phyloP scores from a whole-genome alignment of 176 grass and related monocot species.

The Pontederia crassipes region DNA sequence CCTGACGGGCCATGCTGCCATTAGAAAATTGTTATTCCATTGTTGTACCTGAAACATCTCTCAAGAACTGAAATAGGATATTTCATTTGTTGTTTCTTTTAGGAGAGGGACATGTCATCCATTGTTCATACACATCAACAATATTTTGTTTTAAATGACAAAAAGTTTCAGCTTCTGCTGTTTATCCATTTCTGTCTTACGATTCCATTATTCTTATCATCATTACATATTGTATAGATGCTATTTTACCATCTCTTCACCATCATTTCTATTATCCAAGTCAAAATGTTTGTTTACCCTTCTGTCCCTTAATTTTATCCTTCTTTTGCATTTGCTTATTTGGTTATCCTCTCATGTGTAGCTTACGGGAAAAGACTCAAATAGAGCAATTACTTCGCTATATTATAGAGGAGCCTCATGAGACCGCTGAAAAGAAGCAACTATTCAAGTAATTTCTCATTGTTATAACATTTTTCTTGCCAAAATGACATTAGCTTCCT shows the following conservation, averaged over 20 bases:
- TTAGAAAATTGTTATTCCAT: too few relatives aligned
- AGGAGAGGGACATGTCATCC: too few relatives aligned
- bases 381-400: constrained; percentile 89
- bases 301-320: neutral
- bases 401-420: constrained; percentile 83
- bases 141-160: too few relatives aligned
- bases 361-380: constrained; percentile 84
- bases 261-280: neutral
- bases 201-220: too few relatives aligned
- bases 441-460: constrained; percentile 64
- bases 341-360: constrained; percentile 27
- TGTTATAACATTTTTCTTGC: constrained; percentile 7
- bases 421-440: constrained; percentile 78
- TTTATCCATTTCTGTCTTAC: too few relatives aligned
- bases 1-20: too few relatives aligned
- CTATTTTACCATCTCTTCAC: neutral
- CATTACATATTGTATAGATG: too few relatives aligned
- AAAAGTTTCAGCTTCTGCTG: too few relatives aligned
- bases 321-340: constrained; percentile 4
- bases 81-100: too few relatives aligned
- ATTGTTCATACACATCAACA: too few relatives aligned
- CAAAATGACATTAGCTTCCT: neutral
- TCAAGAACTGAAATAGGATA: too few relatives aligned
- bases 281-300: neutral
- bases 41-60: too few relatives aligned